These are phyloP conservation scores for Sclerotinia trifoliorum DNA, from an alignment of 2,329 filamentous ascomycete species.

Conservation along the genomic window DNA sequence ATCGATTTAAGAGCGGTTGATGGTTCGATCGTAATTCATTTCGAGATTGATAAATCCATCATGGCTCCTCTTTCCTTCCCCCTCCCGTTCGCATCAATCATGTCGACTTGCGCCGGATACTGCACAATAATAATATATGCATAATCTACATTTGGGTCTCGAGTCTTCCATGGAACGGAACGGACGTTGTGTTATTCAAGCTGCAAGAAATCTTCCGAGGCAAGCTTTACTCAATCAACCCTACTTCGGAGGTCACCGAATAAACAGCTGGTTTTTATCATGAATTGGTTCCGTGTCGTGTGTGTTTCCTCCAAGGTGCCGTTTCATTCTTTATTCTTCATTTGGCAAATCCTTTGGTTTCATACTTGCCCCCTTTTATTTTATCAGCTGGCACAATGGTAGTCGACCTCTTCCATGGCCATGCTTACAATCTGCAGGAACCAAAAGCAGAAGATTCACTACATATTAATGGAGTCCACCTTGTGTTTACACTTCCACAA, in stretches of 20 bases:
- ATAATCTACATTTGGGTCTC: slow-evolving; percentile 2
- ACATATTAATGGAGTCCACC: not conserved
- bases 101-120: not conserved
- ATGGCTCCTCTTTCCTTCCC: not conserved
- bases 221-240: not conserved
- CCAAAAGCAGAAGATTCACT: not conserved
- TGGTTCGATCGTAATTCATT: not conserved
- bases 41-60: not conserved
- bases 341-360: not conserved
- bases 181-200: slow-evolving; percentile 14
- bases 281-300: not conserved
- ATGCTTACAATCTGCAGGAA: not conserved
- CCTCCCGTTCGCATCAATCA: slow-evolving; percentile 4
- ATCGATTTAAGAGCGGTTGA: not conserved
- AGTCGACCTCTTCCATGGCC: not conserved
- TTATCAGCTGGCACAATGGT: not conserved
- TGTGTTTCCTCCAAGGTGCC: not conserved
- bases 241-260: slow-evolving; percentile 9
- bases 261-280: slow-evolving; percentile 7
- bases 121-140: slow-evolving; percentile 9
- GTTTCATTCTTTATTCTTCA: not conserved
- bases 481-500: slow-evolving; percentile 6
- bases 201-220: slow-evolving; percentile 13
- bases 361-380: not conserved
- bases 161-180: slow-evolving; percentile 18